phyloP scores from a whole-genome alignment of 176 grass and related monocot species.

The Lolium perenne region DNA sequence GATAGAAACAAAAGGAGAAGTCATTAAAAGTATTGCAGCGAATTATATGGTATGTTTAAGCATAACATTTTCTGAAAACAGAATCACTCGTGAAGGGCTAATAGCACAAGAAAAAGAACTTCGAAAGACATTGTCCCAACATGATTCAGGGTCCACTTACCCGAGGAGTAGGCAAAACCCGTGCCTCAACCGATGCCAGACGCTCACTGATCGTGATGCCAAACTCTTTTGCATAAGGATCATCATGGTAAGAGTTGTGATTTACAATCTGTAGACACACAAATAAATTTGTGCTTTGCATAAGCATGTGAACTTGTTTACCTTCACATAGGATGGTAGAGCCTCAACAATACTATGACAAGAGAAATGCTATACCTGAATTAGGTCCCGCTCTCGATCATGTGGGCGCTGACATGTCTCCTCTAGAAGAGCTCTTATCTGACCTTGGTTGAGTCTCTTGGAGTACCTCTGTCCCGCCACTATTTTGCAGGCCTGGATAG shows the following conservation, averaged over 20 bases:
- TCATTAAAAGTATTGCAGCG: background rate
- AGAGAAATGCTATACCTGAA: constrained; percentile 51
- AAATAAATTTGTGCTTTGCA: constrained; percentile 57
- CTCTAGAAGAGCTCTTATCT: constrained; percentile 83
- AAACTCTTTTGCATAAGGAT: constrained; percentile 58
- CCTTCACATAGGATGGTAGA: background rate
- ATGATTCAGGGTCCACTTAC: constrained; percentile 47
- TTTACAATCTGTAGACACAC: constrained; percentile 43
- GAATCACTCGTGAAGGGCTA: background rate
- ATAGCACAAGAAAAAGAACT: background rate
- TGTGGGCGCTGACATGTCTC: constrained; percentile 83
- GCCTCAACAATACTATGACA: no score
- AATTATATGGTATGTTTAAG: constrained; percentile 7
- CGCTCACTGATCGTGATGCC: constrained; percentile 90
- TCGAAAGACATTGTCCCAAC: background rate
- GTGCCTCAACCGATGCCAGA: constrained; percentile 81
- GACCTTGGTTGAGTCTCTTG: constrained; percentile 78
- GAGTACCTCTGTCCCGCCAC: constrained; percentile 92
- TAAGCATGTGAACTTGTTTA: constrained; percentile 17
- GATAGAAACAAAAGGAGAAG: background rate
- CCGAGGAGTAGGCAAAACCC: constrained; percentile 90
- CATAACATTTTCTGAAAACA: constrained; percentile 14
- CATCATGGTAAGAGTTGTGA: no score
- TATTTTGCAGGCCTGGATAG: constrained; percentile 87
- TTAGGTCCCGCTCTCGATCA: constrained; percentile 76